A percentile compares a stretch with the other conserved stretches of the same genome.
Conservation (phyloP, 768 basidiomycete genomes). For the Filobasidium wieringae region DNA sequence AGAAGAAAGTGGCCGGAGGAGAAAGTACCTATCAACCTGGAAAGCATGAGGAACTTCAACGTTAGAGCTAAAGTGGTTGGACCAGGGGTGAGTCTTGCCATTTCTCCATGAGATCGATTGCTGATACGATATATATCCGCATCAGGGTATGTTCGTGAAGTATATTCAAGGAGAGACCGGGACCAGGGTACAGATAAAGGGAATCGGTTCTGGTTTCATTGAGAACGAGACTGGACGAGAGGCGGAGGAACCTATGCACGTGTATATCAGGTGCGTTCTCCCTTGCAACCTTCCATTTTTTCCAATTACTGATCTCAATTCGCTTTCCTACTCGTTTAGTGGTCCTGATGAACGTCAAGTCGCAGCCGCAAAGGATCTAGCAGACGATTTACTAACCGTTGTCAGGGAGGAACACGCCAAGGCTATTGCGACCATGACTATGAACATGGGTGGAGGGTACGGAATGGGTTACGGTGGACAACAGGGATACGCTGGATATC, state of each 20-base stretch:
- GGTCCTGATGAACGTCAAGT: constrained; percentile 84
- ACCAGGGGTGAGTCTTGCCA: constrained; percentile 54
- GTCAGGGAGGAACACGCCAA: constrained; percentile 79
- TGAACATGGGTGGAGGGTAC: constrained; percentile 18
- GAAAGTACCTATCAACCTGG: constrained; percentile 77
- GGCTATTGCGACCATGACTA: constrained; percentile 40
- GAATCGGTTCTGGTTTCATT: constrained; percentile 83
- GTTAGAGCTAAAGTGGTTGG: constrained; percentile 95
- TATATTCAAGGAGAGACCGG: constrained; percentile 94
- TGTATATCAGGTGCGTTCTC: constrained; percentile 67
- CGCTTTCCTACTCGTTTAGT: too few relatives aligned
- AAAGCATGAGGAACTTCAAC: constrained; percentile 90
- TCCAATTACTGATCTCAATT: neutral
- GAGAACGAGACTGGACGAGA: constrained; percentile 82
- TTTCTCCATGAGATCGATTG: neutral
- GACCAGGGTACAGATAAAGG: constrained; percentile 95
- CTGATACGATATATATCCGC: neutral
- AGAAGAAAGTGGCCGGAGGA: constrained; percentile 93
- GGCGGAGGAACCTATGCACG: constrained; percentile 79
- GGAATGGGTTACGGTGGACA: constrained; percentile 23
- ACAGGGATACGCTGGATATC: constrained; percentile 22
- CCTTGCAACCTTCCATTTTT: neutral
- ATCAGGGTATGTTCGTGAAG: constrained; percentile 88
- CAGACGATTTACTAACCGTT: constrained; percentile 81
- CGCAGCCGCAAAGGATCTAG: constrained; percentile 69